Evolutionary conservation across 495 filamentous ascomycete species (phyloP), one percentile per base, ranked within the genome.

Genomic region (Lasiosphaeria ovina): DNA sequence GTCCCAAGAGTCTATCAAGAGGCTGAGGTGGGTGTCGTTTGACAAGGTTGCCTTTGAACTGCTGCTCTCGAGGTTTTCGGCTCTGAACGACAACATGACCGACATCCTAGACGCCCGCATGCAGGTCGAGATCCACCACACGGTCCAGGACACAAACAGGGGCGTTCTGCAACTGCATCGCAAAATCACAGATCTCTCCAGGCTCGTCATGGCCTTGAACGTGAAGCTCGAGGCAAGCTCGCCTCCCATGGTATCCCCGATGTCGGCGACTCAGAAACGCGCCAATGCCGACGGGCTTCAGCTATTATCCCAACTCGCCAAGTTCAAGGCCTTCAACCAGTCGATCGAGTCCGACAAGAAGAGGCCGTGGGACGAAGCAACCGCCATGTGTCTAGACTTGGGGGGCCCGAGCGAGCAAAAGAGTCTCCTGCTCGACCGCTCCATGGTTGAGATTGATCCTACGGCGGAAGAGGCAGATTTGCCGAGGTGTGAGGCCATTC

Each of bases 271-370:
- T 3, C 72, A 72, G 54, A 66, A 66, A 54, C 68, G 64, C 5
- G 66, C 68, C 51, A 75, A 72, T 45, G 71, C 68, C 24, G 64
- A 69, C 45, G 68, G 69, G 1, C 67, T 73, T 14, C 66, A 76
- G 57, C 63, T 74, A 3, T 54, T 79, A 35, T 71, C 74, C 4
- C 68, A 76, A 58, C 66, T 79, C 14, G 76, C 76, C 61, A 75
- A 75, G 62, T 79, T 79, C 72, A 79, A 79, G 66, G 76, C 76
- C 11, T 79, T 79, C 61, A 79, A 77, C 57, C 68, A 76, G 63
- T 71, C 73, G 17, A 72, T 79, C 51, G 74, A 78, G 38, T 63
- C 66, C 8, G 59, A 65, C 51, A 68, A 54, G 45, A 69, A 63
- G 40, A 57, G 58, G 9, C 62, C 68, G 6, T 68, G 58, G 62